phyloP scores from a whole-genome alignment of 2,329 filamentous ascomycete genomes.

The Plenodomus lindquistii region DNA sequence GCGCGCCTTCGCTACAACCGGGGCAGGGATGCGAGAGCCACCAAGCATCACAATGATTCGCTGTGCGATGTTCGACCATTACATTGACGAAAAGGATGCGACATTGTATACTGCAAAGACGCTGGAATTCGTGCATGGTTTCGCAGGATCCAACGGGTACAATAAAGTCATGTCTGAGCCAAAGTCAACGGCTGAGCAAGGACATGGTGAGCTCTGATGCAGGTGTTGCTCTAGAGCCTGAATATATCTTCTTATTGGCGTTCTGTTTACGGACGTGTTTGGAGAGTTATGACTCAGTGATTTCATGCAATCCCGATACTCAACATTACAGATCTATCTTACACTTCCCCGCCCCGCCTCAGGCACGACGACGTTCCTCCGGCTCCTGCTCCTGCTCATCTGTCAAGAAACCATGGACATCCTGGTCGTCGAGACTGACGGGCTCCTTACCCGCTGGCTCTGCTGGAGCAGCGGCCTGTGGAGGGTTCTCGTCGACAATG shows the following conservation, averaged over 20 bases:
- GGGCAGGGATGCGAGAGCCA: conserved; percentile 17
- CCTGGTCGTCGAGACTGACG: conserved; percentile 7
- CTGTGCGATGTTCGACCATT: conserved; percentile 25
- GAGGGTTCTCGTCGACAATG: too few species aligned
- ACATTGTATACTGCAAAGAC: conserved; percentile 14
- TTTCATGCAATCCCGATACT: too few species aligned
- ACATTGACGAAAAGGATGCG: conserved; percentile 11
- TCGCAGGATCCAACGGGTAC: conserved; percentile 26
- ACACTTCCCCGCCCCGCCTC: too few species aligned
- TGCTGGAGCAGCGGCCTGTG: neutral
- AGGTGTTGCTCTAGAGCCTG: too few species aligned
- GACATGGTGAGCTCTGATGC: too few species aligned
- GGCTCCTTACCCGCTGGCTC: neutral
- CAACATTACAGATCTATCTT: too few species aligned
- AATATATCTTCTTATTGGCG: too few species aligned
- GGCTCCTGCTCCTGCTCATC: conserved; percentile 11
- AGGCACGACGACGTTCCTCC: too few species aligned
- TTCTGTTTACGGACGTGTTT: too few species aligned
- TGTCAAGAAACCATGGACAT: conserved; percentile 19
- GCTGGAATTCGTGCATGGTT: conserved; percentile 14
- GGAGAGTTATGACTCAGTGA: too few species aligned
- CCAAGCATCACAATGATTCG: conserved; percentile 24
- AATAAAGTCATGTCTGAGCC: conserved; percentile 16
- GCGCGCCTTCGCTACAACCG: conserved; percentile 16
- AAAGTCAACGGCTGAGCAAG: too few species aligned